Percentiles rank a stretch among this genome's conserved stretches.
Evolutionary conservation across 164 flowering plant genomes (phyloP).

Genomic region (Piper betle): DNA sequence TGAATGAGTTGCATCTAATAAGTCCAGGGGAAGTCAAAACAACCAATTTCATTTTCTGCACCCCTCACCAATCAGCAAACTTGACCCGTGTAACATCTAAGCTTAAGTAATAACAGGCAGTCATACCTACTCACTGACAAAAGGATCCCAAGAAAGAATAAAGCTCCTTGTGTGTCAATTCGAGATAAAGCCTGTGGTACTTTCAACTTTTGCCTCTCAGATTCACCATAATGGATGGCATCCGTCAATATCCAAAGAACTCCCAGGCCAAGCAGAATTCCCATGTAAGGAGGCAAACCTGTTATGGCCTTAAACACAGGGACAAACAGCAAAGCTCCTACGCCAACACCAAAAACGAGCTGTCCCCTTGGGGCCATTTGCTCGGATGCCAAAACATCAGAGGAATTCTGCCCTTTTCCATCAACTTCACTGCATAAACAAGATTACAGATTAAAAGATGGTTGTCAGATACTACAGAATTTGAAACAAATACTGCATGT

Average conservation of each 20-base stretch:
- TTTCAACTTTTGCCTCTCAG: slow-evolving; percentile 71
- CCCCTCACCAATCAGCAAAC: neutral
- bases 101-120: neutral
- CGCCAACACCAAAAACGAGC: slow-evolving; percentile 81
- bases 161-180: slow-evolving; percentile 92
- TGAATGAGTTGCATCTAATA: neutral
- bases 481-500: neutral
- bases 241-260: slow-evolving; percentile 95
- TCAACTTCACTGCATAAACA: slow-evolving; percentile 66
- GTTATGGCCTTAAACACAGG: slow-evolving; percentile 94
- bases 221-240: slow-evolving; percentile 96
- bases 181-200: slow-evolving; percentile 97
- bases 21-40: neutral
- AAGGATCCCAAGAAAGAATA: slow-evolving; percentile 95
- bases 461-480: neutral
- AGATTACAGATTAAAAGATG: neutral
- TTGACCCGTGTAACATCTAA: neutral
- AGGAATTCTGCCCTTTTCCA: slow-evolving; percentile 57
- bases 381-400: slow-evolving; percentile 72
- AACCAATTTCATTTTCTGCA: neutral
- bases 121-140: slow-evolving; percentile 85
- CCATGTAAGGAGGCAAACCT: slow-evolving; percentile 94
- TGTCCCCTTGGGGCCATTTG: slow-evolving; percentile 96
- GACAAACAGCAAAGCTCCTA: slow-evolving; percentile 88
- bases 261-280: slow-evolving; percentile 92